These are phyloP conservation scores for Serendipita vermifera DNA, from an alignment of 768 basidiomycete species.

Conservation along the genomic window DNA sequence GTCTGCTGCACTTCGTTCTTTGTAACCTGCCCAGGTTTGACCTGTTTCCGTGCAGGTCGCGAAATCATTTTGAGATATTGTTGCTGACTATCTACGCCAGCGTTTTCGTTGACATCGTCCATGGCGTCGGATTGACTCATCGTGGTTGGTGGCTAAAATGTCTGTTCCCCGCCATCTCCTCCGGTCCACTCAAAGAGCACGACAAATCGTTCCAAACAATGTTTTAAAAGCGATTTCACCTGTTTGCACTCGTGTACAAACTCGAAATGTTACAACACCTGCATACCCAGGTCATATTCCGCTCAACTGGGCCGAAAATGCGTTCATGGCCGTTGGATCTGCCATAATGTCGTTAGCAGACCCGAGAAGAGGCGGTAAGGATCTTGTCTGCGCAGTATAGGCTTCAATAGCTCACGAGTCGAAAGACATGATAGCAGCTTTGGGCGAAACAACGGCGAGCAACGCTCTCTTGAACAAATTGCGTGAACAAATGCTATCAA, in stretches of 20 bases:
- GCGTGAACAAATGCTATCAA: slow-evolving; percentile 62
- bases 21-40: slow-evolving; percentile 79
- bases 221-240: too few relatives aligned
- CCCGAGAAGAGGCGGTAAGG: slow-evolving; percentile 72
- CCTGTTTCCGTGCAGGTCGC: slow-evolving; percentile 88
- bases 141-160: slow-evolving; percentile 1
- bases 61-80: too few relatives aligned
- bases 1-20: slow-evolving; percentile 82
- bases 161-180: too few relatives aligned
- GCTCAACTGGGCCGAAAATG: slow-evolving; percentile 68
- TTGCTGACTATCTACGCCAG: too few relatives aligned
- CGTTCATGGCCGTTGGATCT: slow-evolving; percentile 73
- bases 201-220: slow-evolving; percentile 2
- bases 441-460: slow-evolving; percentile 87
- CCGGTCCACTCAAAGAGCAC: too few relatives aligned
- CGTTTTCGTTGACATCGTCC: not conserved
- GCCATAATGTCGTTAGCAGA: slow-evolving; percentile 70
- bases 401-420: slow-evolving; percentile 7
- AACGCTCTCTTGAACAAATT: slow-evolving; percentile 60
- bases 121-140: not conserved
- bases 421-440: slow-evolving; percentile 86
- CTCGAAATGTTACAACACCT: slow-evolving; percentile 21
- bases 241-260: not conserved
- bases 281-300: slow-evolving; percentile 73
- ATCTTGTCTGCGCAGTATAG: too few relatives aligned